These are phyloP conservation scores for Tausonia pullulans DNA, from an alignment of 1,284 basidiomycete genomes.

Conservation along the genomic window DNA sequence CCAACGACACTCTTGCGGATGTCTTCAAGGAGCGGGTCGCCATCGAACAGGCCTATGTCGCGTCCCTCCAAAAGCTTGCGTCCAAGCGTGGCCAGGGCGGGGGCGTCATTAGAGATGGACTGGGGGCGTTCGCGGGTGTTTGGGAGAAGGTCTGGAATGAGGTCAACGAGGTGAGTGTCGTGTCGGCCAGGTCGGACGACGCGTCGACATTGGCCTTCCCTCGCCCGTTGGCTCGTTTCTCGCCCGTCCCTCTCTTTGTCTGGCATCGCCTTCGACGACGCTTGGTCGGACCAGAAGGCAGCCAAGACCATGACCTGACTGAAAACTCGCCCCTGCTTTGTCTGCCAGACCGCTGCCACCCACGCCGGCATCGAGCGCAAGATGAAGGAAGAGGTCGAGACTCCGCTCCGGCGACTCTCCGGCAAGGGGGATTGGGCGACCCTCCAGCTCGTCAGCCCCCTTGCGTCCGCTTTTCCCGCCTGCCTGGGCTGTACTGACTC, in stretches of 20 bases:
- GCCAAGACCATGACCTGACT: too few relatives aligned
- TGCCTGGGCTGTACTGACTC: background rate
- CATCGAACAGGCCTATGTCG: constrained; percentile 40
- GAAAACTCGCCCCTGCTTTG: background rate
- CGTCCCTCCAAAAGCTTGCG: constrained; percentile 38
- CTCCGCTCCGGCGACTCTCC: constrained; percentile 4
- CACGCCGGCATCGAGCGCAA: constrained; percentile 10
- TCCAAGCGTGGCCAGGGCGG: constrained; percentile 27
- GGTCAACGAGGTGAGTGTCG: constrained; percentile 29
- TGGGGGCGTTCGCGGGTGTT: constrained; percentile 27
- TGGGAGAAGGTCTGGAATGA: constrained; percentile 31
- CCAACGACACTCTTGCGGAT: constrained; percentile 35
- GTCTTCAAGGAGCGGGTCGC: constrained; percentile 39
- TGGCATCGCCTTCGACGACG: too few relatives aligned
- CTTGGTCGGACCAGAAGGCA: too few relatives aligned
- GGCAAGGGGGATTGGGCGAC: constrained; percentile 12
- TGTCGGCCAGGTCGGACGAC: background rate
- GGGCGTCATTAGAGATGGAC: constrained; percentile 27
- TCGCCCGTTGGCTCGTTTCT: too few relatives aligned
- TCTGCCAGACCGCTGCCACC: constrained; percentile 4
- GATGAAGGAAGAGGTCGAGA: constrained; percentile 17
- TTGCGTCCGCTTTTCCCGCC: background rate
- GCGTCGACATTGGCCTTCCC: too few relatives aligned
- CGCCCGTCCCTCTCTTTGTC: too few relatives aligned
- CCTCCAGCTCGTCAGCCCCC: constrained; percentile 1